These are phyloP conservation scores for Thielaviopsis populi DNA, from an alignment of 2,329 filamentous ascomycete species.

Conservation along the genomic window DNA sequence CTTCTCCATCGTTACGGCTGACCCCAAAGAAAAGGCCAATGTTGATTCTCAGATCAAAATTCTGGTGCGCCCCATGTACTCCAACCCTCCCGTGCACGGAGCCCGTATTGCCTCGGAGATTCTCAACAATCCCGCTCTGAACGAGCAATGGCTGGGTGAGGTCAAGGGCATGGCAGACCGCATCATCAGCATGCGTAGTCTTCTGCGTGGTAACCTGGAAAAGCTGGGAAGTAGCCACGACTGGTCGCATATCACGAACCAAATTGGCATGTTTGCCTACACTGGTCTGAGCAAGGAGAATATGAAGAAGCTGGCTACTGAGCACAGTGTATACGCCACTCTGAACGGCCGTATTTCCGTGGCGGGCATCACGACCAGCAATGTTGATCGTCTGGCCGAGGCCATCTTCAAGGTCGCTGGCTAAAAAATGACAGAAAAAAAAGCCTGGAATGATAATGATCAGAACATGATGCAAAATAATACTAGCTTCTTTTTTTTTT, in stretches of 20 bases:
- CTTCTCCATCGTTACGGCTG: conserved; percentile 80
- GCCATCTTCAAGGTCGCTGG: conserved; percentile 74
- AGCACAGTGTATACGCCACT: conserved; percentile 96
- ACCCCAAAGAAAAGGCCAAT: conserved; percentile 81
- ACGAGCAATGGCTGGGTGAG: conserved; percentile 89
- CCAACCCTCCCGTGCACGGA: conserved; percentile 93
- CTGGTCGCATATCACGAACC: conserved; percentile 96
- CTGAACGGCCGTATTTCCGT: conserved; percentile 81
- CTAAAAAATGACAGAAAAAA: conserved; percentile 24
- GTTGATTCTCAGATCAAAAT: conserved; percentile 98
- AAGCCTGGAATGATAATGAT: not conserved
- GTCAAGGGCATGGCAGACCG: conserved; percentile 98
- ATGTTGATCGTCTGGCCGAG: conserved; percentile 67
- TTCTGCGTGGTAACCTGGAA: conserved; percentile 90
- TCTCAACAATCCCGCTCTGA: conserved; percentile 68
- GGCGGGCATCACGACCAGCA: conserved; percentile 65
- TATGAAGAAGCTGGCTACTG: conserved; percentile 82
- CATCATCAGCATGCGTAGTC: conserved; percentile 94
- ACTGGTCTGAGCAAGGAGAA: conserved; percentile 81
- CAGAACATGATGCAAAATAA: conserved; percentile 5
- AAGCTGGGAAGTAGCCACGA: conserved; percentile 89
- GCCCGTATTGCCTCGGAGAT: conserved; percentile 88
- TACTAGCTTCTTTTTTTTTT: too few relatives aligned
- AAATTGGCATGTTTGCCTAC: conserved; percentile 99
- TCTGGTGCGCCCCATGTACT: conserved; percentile 90